These are phyloP conservation scores for Trifolium pratense DNA, from an alignment of 306 rosid species.

Conservation along the genomic window DNA sequence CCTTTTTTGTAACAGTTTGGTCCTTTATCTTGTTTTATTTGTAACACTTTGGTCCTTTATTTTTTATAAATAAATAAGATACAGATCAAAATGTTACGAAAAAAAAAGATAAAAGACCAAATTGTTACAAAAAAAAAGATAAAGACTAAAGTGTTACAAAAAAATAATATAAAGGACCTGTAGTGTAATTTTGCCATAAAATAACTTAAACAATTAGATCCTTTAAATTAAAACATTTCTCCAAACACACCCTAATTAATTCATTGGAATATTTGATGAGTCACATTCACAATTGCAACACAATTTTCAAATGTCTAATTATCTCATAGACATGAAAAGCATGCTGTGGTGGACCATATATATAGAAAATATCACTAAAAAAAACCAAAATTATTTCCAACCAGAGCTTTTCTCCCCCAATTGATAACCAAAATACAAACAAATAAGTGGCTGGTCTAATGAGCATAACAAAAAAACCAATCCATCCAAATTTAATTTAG, in stretches of 20 bases:
- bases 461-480: constrained; percentile 13
- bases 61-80: too few species aligned
- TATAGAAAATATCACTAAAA: neutral
- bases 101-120: too few species aligned
- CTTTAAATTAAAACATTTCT: neutral
- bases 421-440: neutral
- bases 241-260: neutral
- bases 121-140: too few species aligned
- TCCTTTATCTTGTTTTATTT: too few species aligned
- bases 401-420: neutral
- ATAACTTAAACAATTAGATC: neutral
- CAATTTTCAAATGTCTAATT: neutral
- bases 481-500: neutral
- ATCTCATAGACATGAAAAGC: neutral
- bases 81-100: too few species aligned
- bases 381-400: neutral
- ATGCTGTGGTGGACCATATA: neutral
- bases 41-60: too few species aligned
- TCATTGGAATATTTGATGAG: neutral
- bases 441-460: neutral
- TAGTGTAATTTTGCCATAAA: too few species aligned
- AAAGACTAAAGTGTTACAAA: too few species aligned
- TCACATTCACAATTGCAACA: neutral
- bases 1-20: too few species aligned
- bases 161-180: too few species aligned